A percentile compares a stretch with the other conserved stretches of the same genome.
phyloP scores from a whole-genome alignment of 805 yeast genomes.

The Kodamaea neixiangensis region DNA sequence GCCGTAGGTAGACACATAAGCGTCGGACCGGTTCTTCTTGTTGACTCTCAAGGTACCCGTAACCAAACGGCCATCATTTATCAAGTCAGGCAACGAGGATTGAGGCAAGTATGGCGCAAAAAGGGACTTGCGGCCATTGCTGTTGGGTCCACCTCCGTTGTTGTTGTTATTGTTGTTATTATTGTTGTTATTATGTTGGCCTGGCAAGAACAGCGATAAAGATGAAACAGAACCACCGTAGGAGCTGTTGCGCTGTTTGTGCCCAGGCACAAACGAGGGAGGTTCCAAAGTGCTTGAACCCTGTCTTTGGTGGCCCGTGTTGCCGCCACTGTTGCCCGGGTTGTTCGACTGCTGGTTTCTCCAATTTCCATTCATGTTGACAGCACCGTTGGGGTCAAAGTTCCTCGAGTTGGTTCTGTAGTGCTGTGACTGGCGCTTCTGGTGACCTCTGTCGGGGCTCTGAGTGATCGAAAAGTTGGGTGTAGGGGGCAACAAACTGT shows the following conservation, averaged over 20 bases:
- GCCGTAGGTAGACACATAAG: slow-evolving; percentile 97
- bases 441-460: slow-evolving; percentile 41
- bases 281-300: slow-evolving; percentile 40
- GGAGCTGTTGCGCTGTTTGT: slow-evolving; percentile 68
- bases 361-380: slow-evolving; percentile 61
- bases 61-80: slow-evolving; percentile 87
- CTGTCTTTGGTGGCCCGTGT: slow-evolving; percentile 22
- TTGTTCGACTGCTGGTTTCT: slow-evolving; percentile 52
- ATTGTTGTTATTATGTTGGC: slow-evolving; percentile 17
- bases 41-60: slow-evolving; percentile 92
- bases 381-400: slow-evolving; percentile 34
- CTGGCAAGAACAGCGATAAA: slow-evolving; percentile 39
- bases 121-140: slow-evolving; percentile 67
- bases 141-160: slow-evolving; percentile 30
- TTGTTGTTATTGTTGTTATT: slow-evolving; percentile 26
- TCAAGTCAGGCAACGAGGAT: slow-evolving; percentile 83
- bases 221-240: slow-evolving; percentile 60
- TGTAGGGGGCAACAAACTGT: slow-evolving; percentile 51
- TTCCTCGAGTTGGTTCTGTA: slow-evolving; percentile 41
- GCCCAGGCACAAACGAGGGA: slow-evolving; percentile 69
- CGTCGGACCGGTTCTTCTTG: slow-evolving; percentile 95
- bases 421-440: slow-evolving; percentile 39
- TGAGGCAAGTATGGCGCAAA: slow-evolving; percentile 98
- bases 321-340: not conserved
- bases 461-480: slow-evolving; percentile 48